Evolutionary conservation across 2,329 filamentous ascomycete genomes (phyloP), one percentile per base, ranked within the genome.

Genomic region (Alternaria sp.): DNA sequence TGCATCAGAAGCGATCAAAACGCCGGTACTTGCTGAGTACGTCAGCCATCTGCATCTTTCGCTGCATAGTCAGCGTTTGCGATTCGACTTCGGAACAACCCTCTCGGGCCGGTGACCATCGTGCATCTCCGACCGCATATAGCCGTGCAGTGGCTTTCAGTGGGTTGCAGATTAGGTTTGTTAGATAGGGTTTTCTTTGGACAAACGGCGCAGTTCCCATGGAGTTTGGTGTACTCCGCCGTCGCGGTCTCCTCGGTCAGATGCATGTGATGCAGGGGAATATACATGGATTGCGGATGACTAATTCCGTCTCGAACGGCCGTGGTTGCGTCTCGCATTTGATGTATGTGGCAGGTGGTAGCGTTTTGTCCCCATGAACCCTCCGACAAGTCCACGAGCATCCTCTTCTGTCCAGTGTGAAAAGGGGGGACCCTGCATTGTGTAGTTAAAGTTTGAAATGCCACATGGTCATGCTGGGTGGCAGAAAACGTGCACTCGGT

Each of bases 381-480:
- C 30, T 36, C 23, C 26, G 19, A 25, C 23, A 19, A n/a, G 49
- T 52, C 49, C n/a, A 17, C 15, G 36, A 40, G 21, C 23, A 28
- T 25, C 21, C 52, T 28, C 4, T 54, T 44, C 40, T 13, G 52
- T 28, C 52, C 21, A 43, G 23, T n/a, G n/a, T 44, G 32, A 28
- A 36, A 25, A 57, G 45, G 55, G 55, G 26, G 23, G 25, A 32
- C 43, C 44, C 21, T 50, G 44, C 13, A 30, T 26, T 15, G 40
- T 23, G 21, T 57, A 40, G n/a, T 40, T 45, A 45, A 49, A 46
- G 49, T 54, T 58, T 58, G 46, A 15, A n/a, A 45, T 19, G 47
- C 5, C 25, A 46, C 57, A 59, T 59, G 57, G 47, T 28, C 17
- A 45, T 45, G 57, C 47, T 54, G 28, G 47, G 47, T 54, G 57